Evolutionary conservation across 78 protist species (phyloP), one percentile per base, ranked within the genome.

Genomic region (Cavenderia fasciculata): DNA sequence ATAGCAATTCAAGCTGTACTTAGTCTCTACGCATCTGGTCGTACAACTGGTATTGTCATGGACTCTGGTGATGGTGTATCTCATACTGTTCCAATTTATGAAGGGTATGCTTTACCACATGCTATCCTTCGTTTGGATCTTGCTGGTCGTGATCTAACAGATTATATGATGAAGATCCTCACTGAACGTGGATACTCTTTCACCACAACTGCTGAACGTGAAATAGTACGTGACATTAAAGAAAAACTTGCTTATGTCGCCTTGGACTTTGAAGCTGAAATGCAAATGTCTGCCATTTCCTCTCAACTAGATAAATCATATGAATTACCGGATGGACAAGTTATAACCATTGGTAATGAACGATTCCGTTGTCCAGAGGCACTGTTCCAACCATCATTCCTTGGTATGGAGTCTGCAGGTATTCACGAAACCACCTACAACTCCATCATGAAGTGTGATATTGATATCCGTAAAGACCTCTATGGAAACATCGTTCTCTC

Each of bases 61-160:
- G 99, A 98, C 79, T 92, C 97, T 43, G 99, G 99, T 23, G 98
- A 96, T 38, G 99, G 99, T 74, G 97, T 92, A 46, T 57, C 98
- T 34, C 97, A 96, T 88, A 68, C 96, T 44, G 98, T 96, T 94
- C 89, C 99, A 14, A 59, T 97, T 31, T 93, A 36, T 51, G 97
- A 97, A 41, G 97, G 96, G 41, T 92, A 63, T 59, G 59, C 84
- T 6, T 5, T 94, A 36, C 62, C 76, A 10, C 74, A 96, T 70
- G 96, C 95, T 33, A 87, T 98, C 73, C 74, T 51, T 19, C 96
- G 97, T 27, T 75, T 96, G 34, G 97, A 97, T 56, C 43, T 97
- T 21, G 99, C 97, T 47, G 99, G 99, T 21, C 92, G 95, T 59
- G 98, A 95, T 36, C 82, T 97, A 27, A 97, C 99, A 11, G 96